phyloP scores from a whole-genome alignment of 108 stramenopile genomes.

The Aurantiochytrium sp. region DNA sequence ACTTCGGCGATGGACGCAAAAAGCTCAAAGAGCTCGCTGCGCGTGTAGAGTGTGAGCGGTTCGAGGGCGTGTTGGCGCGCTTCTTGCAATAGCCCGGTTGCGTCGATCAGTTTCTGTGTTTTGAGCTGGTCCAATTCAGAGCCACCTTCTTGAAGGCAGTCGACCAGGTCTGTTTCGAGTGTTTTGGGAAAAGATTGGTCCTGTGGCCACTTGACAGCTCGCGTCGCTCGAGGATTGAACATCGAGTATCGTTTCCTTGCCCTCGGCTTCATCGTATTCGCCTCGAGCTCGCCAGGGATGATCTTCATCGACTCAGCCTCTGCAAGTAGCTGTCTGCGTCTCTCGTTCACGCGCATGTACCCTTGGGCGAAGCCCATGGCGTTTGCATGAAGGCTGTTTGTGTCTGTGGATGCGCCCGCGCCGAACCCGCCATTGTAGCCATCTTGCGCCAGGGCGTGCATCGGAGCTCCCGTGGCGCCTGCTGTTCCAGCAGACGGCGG shows the following conservation, averaged over 20 bases:
- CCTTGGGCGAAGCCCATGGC: not conserved
- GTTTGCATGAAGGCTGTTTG: too few relatives aligned
- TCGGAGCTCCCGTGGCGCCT: too few relatives aligned
- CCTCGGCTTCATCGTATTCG: not conserved
- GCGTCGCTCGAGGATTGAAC: not conserved
- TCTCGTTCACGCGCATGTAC: not conserved
- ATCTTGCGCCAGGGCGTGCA: too few relatives aligned
- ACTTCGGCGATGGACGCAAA: not conserved
- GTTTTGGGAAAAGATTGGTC: not conserved
- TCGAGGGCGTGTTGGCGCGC: not conserved
- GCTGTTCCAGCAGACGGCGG: too few relatives aligned
- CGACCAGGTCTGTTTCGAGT: not conserved
- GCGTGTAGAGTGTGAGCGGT: not conserved
- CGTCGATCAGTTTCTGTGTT: not conserved
- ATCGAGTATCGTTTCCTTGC: not conserved
- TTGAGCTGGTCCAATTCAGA: not conserved
- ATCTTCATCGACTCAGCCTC: not conserved
- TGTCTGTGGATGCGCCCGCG: too few relatives aligned
- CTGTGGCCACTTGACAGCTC: not conserved
- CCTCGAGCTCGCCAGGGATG: not conserved
- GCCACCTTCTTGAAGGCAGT: not conserved
- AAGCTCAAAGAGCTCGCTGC: slow-evolving; percentile 12
- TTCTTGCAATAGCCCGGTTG: not conserved
- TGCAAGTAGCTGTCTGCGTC: not conserved
- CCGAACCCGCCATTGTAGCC: too few relatives aligned